Evolutionary conservation across 1,284 basidiomycete genomes (phyloP), one percentile per base, ranked within the genome.

Genomic region (Ceratobasidium papillatum): DNA sequence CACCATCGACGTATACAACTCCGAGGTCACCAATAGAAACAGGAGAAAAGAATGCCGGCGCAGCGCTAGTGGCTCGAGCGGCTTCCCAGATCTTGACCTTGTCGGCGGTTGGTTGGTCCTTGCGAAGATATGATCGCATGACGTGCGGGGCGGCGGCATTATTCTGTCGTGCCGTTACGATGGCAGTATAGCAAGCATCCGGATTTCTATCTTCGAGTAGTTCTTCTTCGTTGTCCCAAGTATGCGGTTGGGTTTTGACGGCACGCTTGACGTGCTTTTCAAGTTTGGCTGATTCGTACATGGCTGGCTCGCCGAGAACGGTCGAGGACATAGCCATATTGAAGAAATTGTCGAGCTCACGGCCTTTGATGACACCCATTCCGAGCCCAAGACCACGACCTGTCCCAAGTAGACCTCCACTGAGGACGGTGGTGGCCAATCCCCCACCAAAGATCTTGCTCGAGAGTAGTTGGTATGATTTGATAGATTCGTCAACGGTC

Each of bases 401-500:
- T 45, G n/a, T 25, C 25, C 61, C 61, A 2, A 63, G 43, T 30
- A 63, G 41, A 1, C 61, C 61, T 7, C 61, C 61, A 22, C 51
- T 68, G 14, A 68, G 38, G 9, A 56, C 32, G 3, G 65, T 68
- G n/a, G 65, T 54, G 1, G 51, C 51, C 4, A 58, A 12, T 27
- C 66, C 66, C 11, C 52, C 69, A 7, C 51, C 47, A 43, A 76
- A 76, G 3, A 75, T 65, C 17, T 62, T 58, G 45, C 49, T 45
- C 19, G 75, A 34, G 3, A 76, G 64, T 12, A 47, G 30, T 17
- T 61, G 58, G n/a, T 76, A 76, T 5, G 54, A 43, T n/a, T 74
- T 59, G 73, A 76, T 62, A 49, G 64, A 68, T 2, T 79, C 79
- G 11, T 75, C 74, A 43, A 81, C 80, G 61, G 79, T 78, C 49